Base-by-base conservation (phyloP, 140 eudicot genomes). In the Oenanthe javanica region DNA sequence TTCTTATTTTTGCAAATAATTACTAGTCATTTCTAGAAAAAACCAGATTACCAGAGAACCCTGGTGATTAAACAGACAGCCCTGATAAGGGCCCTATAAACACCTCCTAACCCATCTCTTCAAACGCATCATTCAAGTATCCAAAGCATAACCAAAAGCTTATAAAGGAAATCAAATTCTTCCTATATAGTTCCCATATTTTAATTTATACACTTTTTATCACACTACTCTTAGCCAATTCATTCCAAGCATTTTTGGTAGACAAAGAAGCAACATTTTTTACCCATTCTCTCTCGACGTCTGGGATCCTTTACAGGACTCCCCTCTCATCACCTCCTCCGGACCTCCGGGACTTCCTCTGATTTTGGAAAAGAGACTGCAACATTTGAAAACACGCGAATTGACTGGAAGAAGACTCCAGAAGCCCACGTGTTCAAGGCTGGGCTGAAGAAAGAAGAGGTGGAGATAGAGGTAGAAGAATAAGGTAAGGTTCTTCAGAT, bases 391-490 rank as follows among this genome's bases (percentile, higher is more conserved):
- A 82, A 82, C 71, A 46, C 86, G 5, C 59, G 77, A 38, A 81
- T 87, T 14, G 90, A 84, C 78, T 84, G 90, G 90, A 87, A 84
- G 66, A 88, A 87, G 74, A 87, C 88, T 1, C 84, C 86, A 36
- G 86, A 87, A 47, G 86, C 84, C 5, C 90, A 87, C 40, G 81
- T 84, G 31, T 84, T 87, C 76, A 82, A 70, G 61, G 82, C 81
- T 19, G 87, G 90, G 72, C 38, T 87, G 77, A 83, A 82, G 81
- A 87, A 84, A 23, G 88, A 82, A 43, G 88, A 87, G 50, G 83
- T 87, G 77, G 84, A 87, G 83, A 82, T 87, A 43, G 90, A 87
- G 80, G 83, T 87, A 12, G 88, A 85, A 19, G 90, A 31, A 31
- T 0, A 87, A 47, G 86, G 82, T 21, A 79, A 82, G 74, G 88